Conservation (phyloP, 2,329 filamentous ascomycete species). For the Penicillium nordicum region DNA sequence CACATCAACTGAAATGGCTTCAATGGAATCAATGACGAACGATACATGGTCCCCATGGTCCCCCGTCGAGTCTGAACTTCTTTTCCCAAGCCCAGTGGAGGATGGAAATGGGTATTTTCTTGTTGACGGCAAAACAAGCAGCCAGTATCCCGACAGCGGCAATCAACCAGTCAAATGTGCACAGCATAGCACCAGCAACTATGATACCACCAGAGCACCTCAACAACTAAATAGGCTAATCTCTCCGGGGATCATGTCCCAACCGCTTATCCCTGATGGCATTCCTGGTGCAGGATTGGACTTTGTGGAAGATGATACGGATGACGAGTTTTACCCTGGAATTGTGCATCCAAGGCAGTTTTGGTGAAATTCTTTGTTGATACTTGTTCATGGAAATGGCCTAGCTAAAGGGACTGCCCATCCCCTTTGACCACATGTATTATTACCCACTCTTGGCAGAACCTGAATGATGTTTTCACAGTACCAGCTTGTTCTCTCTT, state of each 20-base stretch:
- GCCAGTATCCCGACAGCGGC: slow-evolving; percentile 22
- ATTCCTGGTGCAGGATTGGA: background rate
- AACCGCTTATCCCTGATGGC: background rate
- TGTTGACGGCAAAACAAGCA: slow-evolving; percentile 28
- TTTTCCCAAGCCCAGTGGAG: slow-evolving; percentile 12
- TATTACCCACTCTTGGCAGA: background rate
- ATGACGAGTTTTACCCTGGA: slow-evolving; percentile 8
- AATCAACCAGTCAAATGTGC: slow-evolving; percentile 25
- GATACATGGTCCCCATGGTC: slow-evolving; percentile 17
- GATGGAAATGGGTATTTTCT: slow-evolving; percentile 29
- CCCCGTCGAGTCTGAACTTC: slow-evolving; percentile 18
- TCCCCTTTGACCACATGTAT: background rate
- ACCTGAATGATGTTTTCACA: background rate
- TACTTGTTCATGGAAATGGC: background rate
- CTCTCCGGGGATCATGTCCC: background rate
- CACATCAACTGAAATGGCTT: slow-evolving; percentile 3
- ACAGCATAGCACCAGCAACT: slow-evolving; percentile 16
- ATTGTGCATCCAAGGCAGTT: background rate
- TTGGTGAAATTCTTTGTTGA: background rate
- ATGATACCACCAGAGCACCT: slow-evolving; percentile 4
- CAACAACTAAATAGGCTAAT: slow-evolving; percentile 21
- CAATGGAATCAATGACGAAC: slow-evolving; percentile 12
- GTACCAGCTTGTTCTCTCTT: background rate
- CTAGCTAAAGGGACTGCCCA: background rate
- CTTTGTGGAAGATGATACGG: slow-evolving; percentile 3